Conservation (phyloP, 495 filamentous ascomycete species). For the Chaetomium fimeti region DNA sequence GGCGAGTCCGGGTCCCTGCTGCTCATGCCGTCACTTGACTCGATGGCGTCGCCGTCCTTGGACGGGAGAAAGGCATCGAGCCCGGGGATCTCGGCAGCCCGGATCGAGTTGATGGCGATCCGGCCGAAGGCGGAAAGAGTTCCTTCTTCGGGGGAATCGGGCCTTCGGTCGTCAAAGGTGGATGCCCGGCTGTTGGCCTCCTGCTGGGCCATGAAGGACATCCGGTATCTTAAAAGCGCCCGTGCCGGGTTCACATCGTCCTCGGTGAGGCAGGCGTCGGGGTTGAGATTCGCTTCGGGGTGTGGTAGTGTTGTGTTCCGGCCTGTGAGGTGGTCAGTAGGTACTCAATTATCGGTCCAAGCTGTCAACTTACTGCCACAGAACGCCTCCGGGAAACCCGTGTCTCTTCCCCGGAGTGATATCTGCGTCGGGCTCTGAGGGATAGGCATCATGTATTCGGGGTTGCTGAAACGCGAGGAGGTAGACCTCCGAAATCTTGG, state of each 20-base stretch:
- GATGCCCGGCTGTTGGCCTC: slow-evolving; percentile 15
- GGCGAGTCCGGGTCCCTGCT: slow-evolving; percentile 26
- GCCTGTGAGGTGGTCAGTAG: slow-evolving; percentile 20
- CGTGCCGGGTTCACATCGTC: slow-evolving; percentile 32
- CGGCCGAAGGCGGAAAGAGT: slow-evolving; percentile 21
- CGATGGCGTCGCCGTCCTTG: slow-evolving; percentile 26
- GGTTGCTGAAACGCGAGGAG: slow-evolving; percentile 23
- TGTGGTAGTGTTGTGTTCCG: slow-evolving; percentile 41
- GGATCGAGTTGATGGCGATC: slow-evolving; percentile 25
- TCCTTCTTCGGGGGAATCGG: slow-evolving; percentile 13
- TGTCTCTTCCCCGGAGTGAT: slow-evolving; percentile 31
- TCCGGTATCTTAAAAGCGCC: slow-evolving; percentile 30
- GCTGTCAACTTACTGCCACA: slow-evolving; percentile 30
- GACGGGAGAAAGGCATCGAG: slow-evolving; percentile 15
- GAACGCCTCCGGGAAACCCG: slow-evolving; percentile 41
- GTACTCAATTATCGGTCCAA: neutral
- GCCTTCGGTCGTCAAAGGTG: neutral
- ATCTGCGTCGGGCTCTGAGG: slow-evolving; percentile 26
- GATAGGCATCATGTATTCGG: slow-evolving; percentile 25
- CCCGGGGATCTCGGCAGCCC: slow-evolving; percentile 16
- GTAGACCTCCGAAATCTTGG: slow-evolving; percentile 25
- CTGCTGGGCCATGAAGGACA: slow-evolving; percentile 27
- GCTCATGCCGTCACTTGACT: slow-evolving; percentile 19
- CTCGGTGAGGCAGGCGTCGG: slow-evolving; percentile 37
- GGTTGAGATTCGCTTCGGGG: slow-evolving; percentile 37